These are phyloP conservation scores for Plasmodium knowlesi DNA, from an alignment of 169 alveolate genomes.

Conservation along the genomic window DNA sequence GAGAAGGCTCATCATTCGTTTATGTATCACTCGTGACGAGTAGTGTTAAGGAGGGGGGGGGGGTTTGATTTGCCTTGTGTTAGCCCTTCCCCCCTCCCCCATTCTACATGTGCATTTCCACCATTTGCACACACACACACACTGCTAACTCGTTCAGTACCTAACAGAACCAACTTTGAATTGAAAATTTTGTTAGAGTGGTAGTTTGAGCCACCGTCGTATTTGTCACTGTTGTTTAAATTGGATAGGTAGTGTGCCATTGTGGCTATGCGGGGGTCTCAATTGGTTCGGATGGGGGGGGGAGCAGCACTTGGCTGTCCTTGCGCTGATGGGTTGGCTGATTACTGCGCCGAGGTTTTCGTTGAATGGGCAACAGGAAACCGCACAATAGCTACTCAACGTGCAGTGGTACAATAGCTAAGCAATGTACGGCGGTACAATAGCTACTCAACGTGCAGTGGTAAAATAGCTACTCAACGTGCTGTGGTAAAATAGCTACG, in stretches of 20 bases:
- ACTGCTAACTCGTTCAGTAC: neutral
- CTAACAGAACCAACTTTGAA: slow-evolving; percentile 69
- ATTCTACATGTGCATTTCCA: neutral
- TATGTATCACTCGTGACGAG: neutral
- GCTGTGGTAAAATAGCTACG: neutral
- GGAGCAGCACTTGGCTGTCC: neutral
- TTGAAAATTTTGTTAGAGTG: slow-evolving; percentile 60
- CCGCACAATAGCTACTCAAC: neutral
- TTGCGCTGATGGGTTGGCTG: neutral
- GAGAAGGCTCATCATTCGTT: neutral
- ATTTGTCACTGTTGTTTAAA: slow-evolving; percentile 38
- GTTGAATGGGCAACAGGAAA: neutral
- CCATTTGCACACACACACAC: neutral
- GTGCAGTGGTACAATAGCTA: neutral
- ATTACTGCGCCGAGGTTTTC: neutral
- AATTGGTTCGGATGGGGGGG: neutral
- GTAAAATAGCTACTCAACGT: neutral
- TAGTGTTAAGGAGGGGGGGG: neutral
- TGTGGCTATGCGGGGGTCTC: neutral
- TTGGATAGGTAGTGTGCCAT: slow-evolving; percentile 71
- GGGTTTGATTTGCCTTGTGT: neutral
- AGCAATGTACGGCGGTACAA: neutral
- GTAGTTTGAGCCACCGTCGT: slow-evolving; percentile 30
- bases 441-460: neutral
- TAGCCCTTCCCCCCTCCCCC: neutral